These are phyloP conservation scores for Tetradesmus lagerheimii DNA, from an alignment of 139 green algal species.

Conservation along the genomic window DNA sequence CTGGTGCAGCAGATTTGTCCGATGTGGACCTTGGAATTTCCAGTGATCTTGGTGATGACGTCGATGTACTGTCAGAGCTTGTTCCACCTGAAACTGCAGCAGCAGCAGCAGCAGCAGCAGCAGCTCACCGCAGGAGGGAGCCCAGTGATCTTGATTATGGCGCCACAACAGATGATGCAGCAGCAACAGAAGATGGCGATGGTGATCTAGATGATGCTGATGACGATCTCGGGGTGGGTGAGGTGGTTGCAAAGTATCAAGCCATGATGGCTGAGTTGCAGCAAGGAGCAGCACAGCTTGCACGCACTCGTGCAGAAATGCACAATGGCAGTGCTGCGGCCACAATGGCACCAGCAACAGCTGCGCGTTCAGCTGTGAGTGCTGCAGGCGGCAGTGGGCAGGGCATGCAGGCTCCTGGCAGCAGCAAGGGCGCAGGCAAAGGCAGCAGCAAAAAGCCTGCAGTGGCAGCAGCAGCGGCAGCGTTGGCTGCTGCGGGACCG, in stretches of 20 bases:
- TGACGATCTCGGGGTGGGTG: neutral
- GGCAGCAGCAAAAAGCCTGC: neutral
- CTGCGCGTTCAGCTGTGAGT: neutral
- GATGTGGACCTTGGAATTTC: neutral
- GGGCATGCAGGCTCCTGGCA: neutral
- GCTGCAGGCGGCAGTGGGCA: neutral
- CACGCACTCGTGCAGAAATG: neutral
- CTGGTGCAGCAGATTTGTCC: neutral
- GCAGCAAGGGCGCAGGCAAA: neutral
- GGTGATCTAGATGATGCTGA: neutral
- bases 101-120: neutral
- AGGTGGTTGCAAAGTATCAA: neutral
- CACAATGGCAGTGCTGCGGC: neutral
- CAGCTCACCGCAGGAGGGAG: neutral
- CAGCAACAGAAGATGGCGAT: neutral
- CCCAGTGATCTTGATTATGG: neutral
- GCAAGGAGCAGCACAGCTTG: neutral
- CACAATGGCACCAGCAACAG: neutral
- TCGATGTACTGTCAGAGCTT: constrained; percentile 6
- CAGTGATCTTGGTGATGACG: neutral
- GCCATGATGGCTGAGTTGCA: neutral
- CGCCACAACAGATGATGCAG: neutral
- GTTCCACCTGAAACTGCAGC: neutral
- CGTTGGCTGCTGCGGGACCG: neutral
- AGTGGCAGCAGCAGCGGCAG: constrained; percentile 7